Conservation (phyloP, 2,329 filamentous ascomycete species). For the Paecilomyces dactylethromorphus region DNA sequence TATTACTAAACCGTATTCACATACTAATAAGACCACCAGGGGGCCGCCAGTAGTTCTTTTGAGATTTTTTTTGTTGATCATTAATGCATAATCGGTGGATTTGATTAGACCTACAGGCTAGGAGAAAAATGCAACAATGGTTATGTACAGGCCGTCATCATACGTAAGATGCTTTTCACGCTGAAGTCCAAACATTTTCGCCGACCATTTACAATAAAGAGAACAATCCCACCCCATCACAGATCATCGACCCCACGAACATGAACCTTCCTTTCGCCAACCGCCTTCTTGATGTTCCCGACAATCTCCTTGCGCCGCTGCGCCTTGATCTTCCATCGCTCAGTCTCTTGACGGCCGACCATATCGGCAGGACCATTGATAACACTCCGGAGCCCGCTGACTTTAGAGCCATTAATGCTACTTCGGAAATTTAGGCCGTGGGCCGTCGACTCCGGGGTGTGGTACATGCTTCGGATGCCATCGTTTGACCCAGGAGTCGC, state of each 20-base stretch:
- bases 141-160: not conserved
- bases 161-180: not conserved
- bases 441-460: constrained; percentile 34
- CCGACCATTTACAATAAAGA: not conserved
- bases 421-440: constrained; percentile 22
- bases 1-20: too few species aligned
- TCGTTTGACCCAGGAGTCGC: constrained; percentile 33
- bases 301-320: constrained; percentile 23
- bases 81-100: not conserved
- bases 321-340: constrained; percentile 30
- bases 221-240: constrained; percentile 1
- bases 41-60: too few species aligned
- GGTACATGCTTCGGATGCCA: constrained; percentile 26
- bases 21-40: too few species aligned
- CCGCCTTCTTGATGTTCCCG: constrained; percentile 17
- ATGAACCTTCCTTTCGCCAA: constrained; percentile 12
- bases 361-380: constrained; percentile 18
- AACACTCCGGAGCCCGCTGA: constrained; percentile 26
- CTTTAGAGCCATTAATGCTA: constrained; percentile 27
- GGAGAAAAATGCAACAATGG: not conserved
- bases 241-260: constrained; percentile 18
- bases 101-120: not conserved
- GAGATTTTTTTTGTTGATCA: not conserved
- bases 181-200: not conserved
- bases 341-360: constrained; percentile 20